A percentile compares a stretch with the other conserved stretches of the same genome.
phyloP scores from a whole-genome alignment of 495 filamentous ascomycete genomes.

The Viridothelium virens region DNA sequence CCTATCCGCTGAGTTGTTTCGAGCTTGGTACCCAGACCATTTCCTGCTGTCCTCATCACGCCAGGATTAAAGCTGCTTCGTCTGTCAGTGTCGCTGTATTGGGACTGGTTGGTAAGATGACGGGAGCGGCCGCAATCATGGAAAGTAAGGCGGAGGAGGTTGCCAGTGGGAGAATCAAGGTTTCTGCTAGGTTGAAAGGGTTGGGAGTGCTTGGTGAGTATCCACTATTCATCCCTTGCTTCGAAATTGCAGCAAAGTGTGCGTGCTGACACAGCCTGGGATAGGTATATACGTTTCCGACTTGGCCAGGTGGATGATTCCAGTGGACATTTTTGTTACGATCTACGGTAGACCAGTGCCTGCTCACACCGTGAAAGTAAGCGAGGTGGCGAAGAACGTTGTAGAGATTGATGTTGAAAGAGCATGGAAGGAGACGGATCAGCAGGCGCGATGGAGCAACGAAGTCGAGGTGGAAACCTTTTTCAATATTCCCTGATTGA shows the following conservation, averaged over 20 bases:
- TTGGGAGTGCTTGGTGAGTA: constrained; percentile 67
- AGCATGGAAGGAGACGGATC: constrained; percentile 70
- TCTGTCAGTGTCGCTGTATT: constrained; percentile 51
- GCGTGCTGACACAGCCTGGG: background rate
- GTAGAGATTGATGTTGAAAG: constrained; percentile 67
- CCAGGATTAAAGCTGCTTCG: constrained; percentile 21
- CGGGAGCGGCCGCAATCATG: constrained; percentile 70
- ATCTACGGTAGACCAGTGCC: constrained; percentile 66
- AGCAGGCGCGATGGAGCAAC: constrained; percentile 73
- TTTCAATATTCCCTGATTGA: constrained; percentile 14
- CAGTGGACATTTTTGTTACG: constrained; percentile 64
- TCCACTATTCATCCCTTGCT: constrained; percentile 2
- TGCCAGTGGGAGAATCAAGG: constrained; percentile 51
- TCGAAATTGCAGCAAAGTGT: background rate
- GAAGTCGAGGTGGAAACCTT: constrained; percentile 70
- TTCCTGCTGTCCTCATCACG: no score
- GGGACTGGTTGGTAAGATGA: constrained; percentile 83
- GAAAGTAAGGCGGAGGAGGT: constrained; percentile 48
- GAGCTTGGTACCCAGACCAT: constrained; percentile 34
- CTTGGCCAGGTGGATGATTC: constrained; percentile 51
- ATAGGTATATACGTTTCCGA: constrained; percentile 63
- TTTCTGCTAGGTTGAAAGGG: constrained; percentile 67
- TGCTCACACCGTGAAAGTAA: constrained; percentile 53
- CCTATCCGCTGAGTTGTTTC: constrained; percentile 57
- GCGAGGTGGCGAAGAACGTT: constrained; percentile 46